Percentiles rank a stretch among this genome's conserved stretches.
These are phyloP conservation scores for Nectriaceae sp. DNA, from an alignment of 2,329 filamentous ascomycete genomes.

Conservation along the genomic window DNA sequence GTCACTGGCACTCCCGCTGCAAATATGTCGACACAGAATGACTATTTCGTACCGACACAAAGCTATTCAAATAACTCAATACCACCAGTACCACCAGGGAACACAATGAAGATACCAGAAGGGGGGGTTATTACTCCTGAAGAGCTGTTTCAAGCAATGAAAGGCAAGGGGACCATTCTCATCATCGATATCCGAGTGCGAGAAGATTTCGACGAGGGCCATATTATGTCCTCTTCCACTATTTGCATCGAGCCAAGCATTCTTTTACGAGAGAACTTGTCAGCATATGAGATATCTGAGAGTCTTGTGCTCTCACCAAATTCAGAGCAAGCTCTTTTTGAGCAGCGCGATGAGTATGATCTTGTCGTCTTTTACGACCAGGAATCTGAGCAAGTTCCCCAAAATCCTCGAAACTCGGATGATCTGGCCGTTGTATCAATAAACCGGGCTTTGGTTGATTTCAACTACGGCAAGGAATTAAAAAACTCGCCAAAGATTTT, in stretches of 20 bases:
- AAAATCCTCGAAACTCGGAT: conserved; percentile 36
- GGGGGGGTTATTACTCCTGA: conserved; percentile 64
- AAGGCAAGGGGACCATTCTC: conserved; percentile 61
- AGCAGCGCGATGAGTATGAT: conserved; percentile 73
- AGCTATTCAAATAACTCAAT: conserved; percentile 27
- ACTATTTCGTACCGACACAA: conserved; percentile 35
- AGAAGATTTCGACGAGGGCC: conserved; percentile 81
- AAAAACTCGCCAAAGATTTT: conserved; percentile 76
- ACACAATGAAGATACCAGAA: conserved; percentile 50
- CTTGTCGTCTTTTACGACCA: conserved; percentile 91
- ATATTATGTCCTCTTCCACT: conserved; percentile 80
- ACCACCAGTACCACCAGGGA: conserved; percentile 41
- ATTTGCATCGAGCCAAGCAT: conserved; percentile 88
- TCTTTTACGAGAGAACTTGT: conserved; percentile 67
- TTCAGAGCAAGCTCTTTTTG: conserved; percentile 76
- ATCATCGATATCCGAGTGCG: conserved; percentile 84
- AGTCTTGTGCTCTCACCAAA: conserved; percentile 70
- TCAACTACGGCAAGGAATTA: conserved; percentile 77
- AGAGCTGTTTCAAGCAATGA: conserved; percentile 71
- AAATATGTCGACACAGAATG: conserved; percentile 30
- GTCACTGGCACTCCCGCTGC: conserved; percentile 29
- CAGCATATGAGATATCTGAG: conserved; percentile 63
- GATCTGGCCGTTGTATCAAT: conserved; percentile 68
- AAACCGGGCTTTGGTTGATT: conserved; percentile 78
- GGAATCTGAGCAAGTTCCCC: conserved; percentile 53